Evolutionary conservation across 2,329 filamentous ascomycete species (phyloP).

Genomic region (Gaeumannomyces tritici): DNA sequence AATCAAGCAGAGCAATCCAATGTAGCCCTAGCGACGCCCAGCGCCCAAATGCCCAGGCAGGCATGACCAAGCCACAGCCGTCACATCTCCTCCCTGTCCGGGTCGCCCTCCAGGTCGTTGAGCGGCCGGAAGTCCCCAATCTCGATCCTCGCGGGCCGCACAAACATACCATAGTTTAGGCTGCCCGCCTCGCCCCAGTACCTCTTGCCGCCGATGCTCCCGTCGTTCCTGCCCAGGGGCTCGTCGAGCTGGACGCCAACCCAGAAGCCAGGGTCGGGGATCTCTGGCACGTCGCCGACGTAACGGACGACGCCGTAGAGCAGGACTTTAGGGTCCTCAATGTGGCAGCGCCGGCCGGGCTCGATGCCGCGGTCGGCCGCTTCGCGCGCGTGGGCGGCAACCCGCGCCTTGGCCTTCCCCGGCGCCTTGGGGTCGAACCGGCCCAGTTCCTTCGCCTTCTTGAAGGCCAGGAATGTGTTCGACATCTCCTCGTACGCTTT

Average conservation of each 20-base stretch:
- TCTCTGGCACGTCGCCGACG: conserved; percentile 65
- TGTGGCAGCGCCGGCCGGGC: conserved; percentile 52
- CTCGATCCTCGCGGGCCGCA: conserved; percentile 69
- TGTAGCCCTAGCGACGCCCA: no score
- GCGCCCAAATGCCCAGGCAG: no score
- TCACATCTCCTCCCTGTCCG: conserved; percentile 69
- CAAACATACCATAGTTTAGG: conserved; percentile 68
- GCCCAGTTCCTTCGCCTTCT: conserved; percentile 88
- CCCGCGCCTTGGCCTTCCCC: conserved; percentile 61
- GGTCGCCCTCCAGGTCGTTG: conserved; percentile 66
- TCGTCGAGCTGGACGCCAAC: conserved; percentile 69
- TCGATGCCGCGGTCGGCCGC: conserved; percentile 59
- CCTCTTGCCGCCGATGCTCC: conserved; percentile 49
- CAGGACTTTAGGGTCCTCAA: conserved; percentile 63
- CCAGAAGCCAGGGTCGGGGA: conserved; percentile 60
- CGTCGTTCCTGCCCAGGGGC: conserved; percentile 73
- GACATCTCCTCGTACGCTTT: conserved; percentile 77
- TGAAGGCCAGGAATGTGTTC: conserved; percentile 91
- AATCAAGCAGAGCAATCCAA: no score
- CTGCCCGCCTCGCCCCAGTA: conserved; percentile 58
- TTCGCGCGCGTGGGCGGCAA: conserved; percentile 59
- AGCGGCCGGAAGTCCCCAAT: conserved; percentile 62
- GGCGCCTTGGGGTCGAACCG: conserved; percentile 85
- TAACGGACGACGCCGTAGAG: conserved; percentile 62
- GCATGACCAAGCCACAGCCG: neutral